Evolutionary conservation across 257 asterid species (phyloP), one percentile per base, ranked within the genome.

Genomic region (Oldenlandia corymbosa): DNA sequence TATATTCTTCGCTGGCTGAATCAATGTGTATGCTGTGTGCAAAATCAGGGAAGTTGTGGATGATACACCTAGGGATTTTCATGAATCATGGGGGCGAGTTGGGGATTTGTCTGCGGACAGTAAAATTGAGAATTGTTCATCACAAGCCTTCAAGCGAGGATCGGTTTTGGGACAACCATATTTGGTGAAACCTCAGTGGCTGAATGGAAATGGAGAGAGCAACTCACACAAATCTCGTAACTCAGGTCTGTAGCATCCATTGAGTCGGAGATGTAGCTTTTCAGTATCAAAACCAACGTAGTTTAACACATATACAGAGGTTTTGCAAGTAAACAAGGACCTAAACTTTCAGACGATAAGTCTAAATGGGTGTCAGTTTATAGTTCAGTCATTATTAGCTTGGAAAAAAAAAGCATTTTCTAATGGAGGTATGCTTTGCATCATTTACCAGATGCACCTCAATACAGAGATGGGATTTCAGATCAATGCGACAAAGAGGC

Each of bases 11-110:
- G 56, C 43, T 18, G 37, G 27, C 68, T 32, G 50, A 51, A 51
- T 66, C 65, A 84, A 87, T 42, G 63, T 78, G 51, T 37, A 70
- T 60, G 83, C 53, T 42, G 80, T 17, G 65, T n/a, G n/a, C n/a
- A n/a, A n/a, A n/a, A n/a, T n/a, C n/a, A n/a, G n/a, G n/a, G n/a
- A n/a, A n/a, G n/a, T n/a, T n/a, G n/a, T n/a, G n/a, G n/a, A n/a
- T n/a, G n/a, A n/a, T n/a, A n/a, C n/a, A n/a, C 52, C 50, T 3
- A 67, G 56, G 69, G 71, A 51, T 46, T 53, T 60, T 37, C 42
- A 24, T 41, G 76, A 71, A 43, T 23, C 43, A 45, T 68, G 68
- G 71, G 59, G 50, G 61, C 55, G 60, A 68, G 34, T 63, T 23
- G 50, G 63, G 12, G 43, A 30, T 53, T 53, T 71, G 52, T 55